Base-by-base conservation (phyloP, 2,329 filamentous ascomycete species). In the Nakataea oryzae region DNA sequence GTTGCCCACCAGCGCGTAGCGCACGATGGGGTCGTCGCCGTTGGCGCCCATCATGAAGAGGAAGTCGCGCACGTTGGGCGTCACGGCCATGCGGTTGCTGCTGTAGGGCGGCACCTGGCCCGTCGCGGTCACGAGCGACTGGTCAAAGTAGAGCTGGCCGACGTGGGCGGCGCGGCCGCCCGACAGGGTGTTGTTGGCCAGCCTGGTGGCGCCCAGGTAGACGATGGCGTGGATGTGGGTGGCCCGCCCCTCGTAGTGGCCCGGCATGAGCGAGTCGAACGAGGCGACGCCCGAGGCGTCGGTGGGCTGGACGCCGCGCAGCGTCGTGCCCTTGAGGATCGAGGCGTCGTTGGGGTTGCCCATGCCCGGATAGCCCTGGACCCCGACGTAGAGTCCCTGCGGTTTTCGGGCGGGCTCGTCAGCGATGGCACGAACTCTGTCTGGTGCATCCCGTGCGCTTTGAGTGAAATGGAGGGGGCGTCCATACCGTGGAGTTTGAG, bases 81-180 rank as follows among this genome's bases (percentile, higher is more conserved):
- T 84, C 27, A 78, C 56, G 0, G 64, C 63, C 66, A 77, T 73
- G 7, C 55, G 72, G 69, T 81, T 81, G 60, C 67, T 69, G 13
- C 61, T 68, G 70, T 82, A 81, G 1, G 83, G 82, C 0, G 67
- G 65, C 3, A 73, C 75, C n/a, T 69, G 69, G 65, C 84, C 79
- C 63, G 86, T 78, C 27, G 73, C 65, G 17, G 70, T 66, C 64
- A 82, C 76, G 29, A 87, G 77, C 65, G 76, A 74, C 68, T 85
- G 79, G 69, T 86, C 82, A 67, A 84, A 83, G 75, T 83, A 87
- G 56, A 85, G 70, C 70, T 87, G 83, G 21, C 83, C 83, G 55
- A 86, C 77, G 71, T 86, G 83, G 5, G 80, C 78, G 60, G 81
- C 77, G 32, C 71, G 74, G 21, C 79, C 76, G 63, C 76, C 79